Evolutionary conservation across 2,329 filamentous ascomycete genomes (phyloP).

Genomic region (Penicillium expansum): DNA sequence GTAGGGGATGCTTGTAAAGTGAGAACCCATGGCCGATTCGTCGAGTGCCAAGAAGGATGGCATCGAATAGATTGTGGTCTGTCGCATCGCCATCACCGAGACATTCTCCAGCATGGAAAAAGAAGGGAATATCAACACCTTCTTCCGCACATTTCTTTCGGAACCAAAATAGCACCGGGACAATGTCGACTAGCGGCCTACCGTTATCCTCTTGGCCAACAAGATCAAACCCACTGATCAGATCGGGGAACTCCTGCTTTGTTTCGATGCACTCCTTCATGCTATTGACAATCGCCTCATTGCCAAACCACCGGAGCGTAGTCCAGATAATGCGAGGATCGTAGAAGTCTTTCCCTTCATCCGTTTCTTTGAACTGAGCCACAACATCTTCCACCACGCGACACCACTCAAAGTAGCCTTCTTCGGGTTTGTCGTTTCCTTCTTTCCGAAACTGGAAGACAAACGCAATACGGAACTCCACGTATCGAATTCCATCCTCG

Average conservation of each 20-base stretch:
- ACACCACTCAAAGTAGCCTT: slow-evolving; percentile 68
- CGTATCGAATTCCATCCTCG: slow-evolving; percentile 81
- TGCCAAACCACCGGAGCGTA: slow-evolving; percentile 62
- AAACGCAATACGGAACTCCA: slow-evolving; percentile 78
- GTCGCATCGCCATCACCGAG: slow-evolving; percentile 73
- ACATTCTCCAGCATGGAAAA: slow-evolving; percentile 91
- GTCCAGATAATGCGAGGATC: slow-evolving; percentile 85
- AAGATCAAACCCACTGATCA: slow-evolving; percentile 84
- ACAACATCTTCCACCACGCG: slow-evolving; percentile 74
- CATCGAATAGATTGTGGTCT: slow-evolving; percentile 86
- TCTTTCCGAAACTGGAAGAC: slow-evolving; percentile 65
- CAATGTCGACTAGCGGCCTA: slow-evolving; percentile 69
- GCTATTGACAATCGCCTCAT: slow-evolving; percentile 66
- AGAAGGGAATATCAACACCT: slow-evolving; percentile 82
- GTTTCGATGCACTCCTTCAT: slow-evolving; percentile 87
- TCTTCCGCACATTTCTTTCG: slow-evolving; percentile 76
- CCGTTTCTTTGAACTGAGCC: slow-evolving; percentile 66
- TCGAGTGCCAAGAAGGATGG: slow-evolving; percentile 78
- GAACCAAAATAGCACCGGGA: slow-evolving; percentile 92
- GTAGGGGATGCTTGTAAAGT: slow-evolving; percentile 84
- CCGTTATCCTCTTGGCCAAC: slow-evolving; percentile 85
- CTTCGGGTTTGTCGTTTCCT: slow-evolving; percentile 63
- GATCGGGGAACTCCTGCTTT: slow-evolving; percentile 73
- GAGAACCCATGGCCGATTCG: slow-evolving; percentile 88
- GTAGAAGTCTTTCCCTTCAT: slow-evolving; percentile 75